Base-by-base conservation (phyloP, 2,329 filamentous ascomycete species). In the Sclerotinia borealis region DNA sequence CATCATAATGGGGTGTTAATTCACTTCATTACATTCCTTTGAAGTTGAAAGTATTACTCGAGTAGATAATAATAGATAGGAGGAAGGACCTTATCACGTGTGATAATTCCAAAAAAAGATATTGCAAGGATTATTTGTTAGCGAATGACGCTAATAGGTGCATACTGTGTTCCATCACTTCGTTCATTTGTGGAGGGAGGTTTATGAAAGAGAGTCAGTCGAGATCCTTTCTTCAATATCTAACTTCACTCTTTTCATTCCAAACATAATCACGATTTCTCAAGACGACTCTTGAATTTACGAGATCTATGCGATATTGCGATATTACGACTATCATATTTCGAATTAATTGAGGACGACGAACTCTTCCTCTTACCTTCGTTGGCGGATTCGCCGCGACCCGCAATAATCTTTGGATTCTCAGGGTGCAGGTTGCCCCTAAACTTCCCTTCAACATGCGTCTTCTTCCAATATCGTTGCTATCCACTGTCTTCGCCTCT, bases 381-480 rank as follows among this genome's bases (percentile, higher is more conserved):
- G 49, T 58, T 48, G 68, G 71, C 71, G 69, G 62, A 65, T 54
- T 63, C 65, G 70, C 68, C 68, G 65, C 59, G 64, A 34, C 51
- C 45, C 65, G 48, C 63, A 56, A 48, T 48, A 50, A 47, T 59
- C 36, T 58, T 64, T 50, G 41, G 49, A 59, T 52, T 52, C 63
- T 69, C 67, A 68, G 67, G 68, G 69, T 68, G 67, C 47, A 65
- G 47, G 59, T 54, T 64, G 65, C 65, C 47, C 59, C 61, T 34
- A 45, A 60, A 60, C 62, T 49, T 41, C 27, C 17, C n/a, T 47
- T 64, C 68, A 72, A 66, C 11, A 74, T 74, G 72, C 72, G 71
- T 68, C 63, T 74, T 56, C 68, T 70, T 64, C 62, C 69, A 49
- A 62, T 72, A 27, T 68, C 70, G 5, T 31, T 73, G 22, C 48